Conservation (phyloP, 805 yeast species). For the Kodamaea fukazawae region DNA sequence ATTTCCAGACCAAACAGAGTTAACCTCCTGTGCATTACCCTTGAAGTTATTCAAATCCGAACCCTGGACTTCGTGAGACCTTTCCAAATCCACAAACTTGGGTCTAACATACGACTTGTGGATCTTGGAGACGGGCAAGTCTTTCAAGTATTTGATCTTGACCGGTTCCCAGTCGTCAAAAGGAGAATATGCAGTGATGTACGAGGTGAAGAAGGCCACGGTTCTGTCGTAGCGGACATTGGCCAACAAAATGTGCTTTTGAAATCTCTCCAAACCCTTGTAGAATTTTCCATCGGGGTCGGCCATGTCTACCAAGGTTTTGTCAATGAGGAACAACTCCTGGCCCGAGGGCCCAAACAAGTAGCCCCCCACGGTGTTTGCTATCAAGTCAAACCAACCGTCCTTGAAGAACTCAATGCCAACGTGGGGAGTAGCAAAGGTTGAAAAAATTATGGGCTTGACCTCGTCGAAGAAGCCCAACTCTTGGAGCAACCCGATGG, state of each 20-base stretch:
- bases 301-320: conserved; percentile 51
- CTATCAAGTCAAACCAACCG: conserved; percentile 29
- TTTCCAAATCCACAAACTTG: conserved; percentile 49
- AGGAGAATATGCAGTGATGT: conserved; percentile 69
- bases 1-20: conserved; percentile 33
- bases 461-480: conserved; percentile 35
- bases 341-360: conserved; percentile 38
- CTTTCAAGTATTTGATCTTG: conserved; percentile 47
- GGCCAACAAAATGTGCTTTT: conserved; percentile 60
- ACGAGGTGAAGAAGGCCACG: conserved; percentile 84
- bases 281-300: conserved; percentile 49
- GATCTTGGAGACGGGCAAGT: conserved; percentile 41
- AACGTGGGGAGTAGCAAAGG: conserved; percentile 46
- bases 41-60: conserved; percentile 14
- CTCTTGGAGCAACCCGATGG: conserved; percentile 35
- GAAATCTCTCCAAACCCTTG: conserved; percentile 56
- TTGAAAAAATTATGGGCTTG: conserved; percentile 36
- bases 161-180: conserved; percentile 56
- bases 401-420: conserved; percentile 39
- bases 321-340: conserved; percentile 34
- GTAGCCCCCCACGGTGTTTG: conserved; percentile 32
- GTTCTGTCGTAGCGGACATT: conserved; percentile 81
- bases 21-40: conserved; percentile 36
- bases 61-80: conserved; percentile 20
- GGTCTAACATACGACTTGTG: conserved; percentile 41